A percentile compares a stretch with the other conserved stretches of the same genome.
Evolutionary conservation across 192 early-diverging fungal species (phyloP).

Genomic region (Linnemannia exigua): DNA sequence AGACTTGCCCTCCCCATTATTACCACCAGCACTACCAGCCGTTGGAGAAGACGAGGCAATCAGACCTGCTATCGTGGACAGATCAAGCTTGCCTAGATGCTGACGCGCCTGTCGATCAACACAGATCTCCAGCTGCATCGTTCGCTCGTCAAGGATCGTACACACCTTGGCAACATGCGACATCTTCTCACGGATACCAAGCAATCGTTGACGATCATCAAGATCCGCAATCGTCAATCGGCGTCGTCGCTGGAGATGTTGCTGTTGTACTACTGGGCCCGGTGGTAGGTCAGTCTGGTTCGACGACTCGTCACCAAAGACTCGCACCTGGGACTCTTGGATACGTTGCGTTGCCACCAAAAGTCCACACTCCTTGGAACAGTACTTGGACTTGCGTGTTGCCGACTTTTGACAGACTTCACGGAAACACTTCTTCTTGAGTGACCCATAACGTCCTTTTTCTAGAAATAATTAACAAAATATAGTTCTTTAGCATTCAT

Average conservation of each 20-base stretch:
- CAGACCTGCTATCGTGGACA: background rate
- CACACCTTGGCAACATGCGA: constrained; percentile 37
- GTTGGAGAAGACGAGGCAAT: background rate
- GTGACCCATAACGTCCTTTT: constrained; percentile 62
- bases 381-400: constrained; percentile 61
- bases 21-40: background rate
- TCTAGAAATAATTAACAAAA: constrained; percentile 26
- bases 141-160: constrained; percentile 20
- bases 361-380: constrained; percentile 67
- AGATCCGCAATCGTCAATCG: constrained; percentile 59
- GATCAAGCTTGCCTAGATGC: constrained; percentile 23
- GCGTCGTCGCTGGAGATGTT: constrained; percentile 45
- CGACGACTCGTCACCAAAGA: constrained; percentile 21
- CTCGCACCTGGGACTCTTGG: constrained; percentile 56
- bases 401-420: constrained; percentile 61
- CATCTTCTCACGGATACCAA: constrained; percentile 56
- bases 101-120: constrained; percentile 41
- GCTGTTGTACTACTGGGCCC: constrained; percentile 22
- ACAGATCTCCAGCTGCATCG: constrained; percentile 40
- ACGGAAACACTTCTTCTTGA: constrained; percentile 64
- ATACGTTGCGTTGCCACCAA: constrained; percentile 60
- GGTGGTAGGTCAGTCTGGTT: constrained; percentile 27
- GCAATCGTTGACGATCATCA: constrained; percentile 58
- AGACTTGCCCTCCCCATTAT: constrained; percentile 4
- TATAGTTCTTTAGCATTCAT: background rate